phyloP scores from a whole-genome alignment of 78 protist species.

The Monocercomonoides exilis region DNA sequence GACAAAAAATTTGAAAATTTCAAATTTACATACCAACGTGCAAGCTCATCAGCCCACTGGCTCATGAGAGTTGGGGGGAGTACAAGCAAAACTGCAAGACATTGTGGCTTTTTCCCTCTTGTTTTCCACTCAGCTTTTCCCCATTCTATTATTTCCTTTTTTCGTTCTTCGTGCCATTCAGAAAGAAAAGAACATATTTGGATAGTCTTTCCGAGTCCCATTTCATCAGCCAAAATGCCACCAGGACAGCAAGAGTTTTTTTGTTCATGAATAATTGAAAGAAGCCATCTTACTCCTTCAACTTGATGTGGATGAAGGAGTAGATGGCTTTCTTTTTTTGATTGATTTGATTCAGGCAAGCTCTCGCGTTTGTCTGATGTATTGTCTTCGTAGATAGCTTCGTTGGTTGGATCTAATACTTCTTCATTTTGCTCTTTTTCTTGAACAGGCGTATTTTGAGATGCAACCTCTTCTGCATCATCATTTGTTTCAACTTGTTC shows the following conservation, averaged over 20 bases:
- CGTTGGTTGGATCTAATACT: no score
- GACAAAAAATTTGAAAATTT: not conserved
- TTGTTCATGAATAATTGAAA: not conserved
- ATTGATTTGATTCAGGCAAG: no score
- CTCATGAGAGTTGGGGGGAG: not conserved
- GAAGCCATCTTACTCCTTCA: constrained; percentile 40
- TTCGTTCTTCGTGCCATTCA: not conserved
- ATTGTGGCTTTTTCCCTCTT: constrained; percentile 54
- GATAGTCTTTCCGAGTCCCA: constrained; percentile 43
- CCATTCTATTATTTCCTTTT: constrained; percentile 35
- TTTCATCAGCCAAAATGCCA: constrained; percentile 38
- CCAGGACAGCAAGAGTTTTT: constrained; percentile 16
- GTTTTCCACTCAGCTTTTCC: constrained; percentile 66
- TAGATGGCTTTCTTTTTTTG: no score
- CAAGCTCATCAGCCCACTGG: constrained; percentile 16
- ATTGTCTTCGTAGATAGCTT: no score
- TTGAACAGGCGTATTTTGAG: no score
- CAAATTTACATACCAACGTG: not conserved
- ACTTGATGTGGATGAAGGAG: constrained; percentile 39
- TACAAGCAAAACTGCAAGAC: constrained; percentile 3
- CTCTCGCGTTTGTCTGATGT: no score
- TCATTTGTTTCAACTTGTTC: no score
- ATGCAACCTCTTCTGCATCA: no score
- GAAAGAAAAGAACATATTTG: constrained; percentile 19
- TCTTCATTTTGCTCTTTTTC: no score